Conservation (phyloP, 192 early-diverging fungal genomes). For the Podila horticola region DNA sequence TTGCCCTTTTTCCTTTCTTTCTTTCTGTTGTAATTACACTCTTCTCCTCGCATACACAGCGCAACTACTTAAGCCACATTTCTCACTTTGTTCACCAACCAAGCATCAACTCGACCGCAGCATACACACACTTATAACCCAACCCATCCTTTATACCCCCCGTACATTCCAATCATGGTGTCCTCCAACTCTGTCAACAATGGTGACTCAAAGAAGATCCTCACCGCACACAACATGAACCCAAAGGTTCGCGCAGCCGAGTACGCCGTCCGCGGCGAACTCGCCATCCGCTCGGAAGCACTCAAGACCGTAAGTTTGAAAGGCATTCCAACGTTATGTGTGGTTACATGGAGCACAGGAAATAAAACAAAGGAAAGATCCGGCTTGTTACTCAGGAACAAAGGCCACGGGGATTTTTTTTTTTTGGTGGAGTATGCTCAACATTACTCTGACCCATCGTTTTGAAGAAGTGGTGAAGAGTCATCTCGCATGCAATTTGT, state of each 20-base stretch:
- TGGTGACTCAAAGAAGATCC: slow-evolving; percentile 58
- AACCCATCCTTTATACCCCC: too few species aligned
- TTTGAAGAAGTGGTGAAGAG: too few species aligned
- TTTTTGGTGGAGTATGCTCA: too few species aligned
- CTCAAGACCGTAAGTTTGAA: slow-evolving; percentile 56
- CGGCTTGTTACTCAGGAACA: too few species aligned
- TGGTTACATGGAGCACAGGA: too few species aligned
- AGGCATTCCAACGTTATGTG: too few species aligned
- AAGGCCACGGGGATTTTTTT: too few species aligned
- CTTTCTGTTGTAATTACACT: background rate
- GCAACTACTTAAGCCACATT: background rate
- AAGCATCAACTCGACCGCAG: background rate
- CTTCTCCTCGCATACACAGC: background rate
- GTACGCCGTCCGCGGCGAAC: slow-evolving; percentile 96
- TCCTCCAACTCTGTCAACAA: background rate
- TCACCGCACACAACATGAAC: slow-evolving; percentile 78
- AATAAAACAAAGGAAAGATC: too few species aligned
- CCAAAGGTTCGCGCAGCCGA: slow-evolving; percentile 78
- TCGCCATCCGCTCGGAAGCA: slow-evolving; percentile 93
- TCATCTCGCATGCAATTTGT: too few species aligned
- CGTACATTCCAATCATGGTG: slow-evolving; percentile 6
- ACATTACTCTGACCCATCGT: too few species aligned
- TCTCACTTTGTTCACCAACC: background rate
- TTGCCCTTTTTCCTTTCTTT: background rate
- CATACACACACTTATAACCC: background rate